These are phyloP conservation scores for Neolecta irregularis DNA, from an alignment of 1,139 yeast genomes.

Conservation along the genomic window DNA sequence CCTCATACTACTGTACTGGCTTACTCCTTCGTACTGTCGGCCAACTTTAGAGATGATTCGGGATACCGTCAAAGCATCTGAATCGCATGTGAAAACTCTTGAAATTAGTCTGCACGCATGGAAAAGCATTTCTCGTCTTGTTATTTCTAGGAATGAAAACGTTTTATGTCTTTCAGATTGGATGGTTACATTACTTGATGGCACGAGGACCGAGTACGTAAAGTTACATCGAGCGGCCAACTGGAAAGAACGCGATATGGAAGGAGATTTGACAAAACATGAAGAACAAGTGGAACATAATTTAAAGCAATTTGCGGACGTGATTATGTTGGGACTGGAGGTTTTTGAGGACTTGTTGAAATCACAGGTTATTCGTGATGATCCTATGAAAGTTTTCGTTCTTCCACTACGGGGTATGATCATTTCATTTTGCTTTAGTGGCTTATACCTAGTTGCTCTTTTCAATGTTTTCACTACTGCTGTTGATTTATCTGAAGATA, in stretches of 20 bases:
- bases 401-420: constrained; percentile 1
- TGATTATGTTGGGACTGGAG: not conserved
- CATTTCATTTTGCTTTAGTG: not conserved
- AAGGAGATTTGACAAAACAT: not conserved
- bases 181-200: not conserved
- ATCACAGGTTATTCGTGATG: not conserved
- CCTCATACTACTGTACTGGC: constrained; percentile 17
- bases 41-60: constrained; percentile 17
- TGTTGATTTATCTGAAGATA: constrained; percentile 1
- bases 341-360: not conserved
- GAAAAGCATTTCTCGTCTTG: constrained; percentile 14
- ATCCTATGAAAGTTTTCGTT: not conserved
- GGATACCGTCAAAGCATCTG: constrained; percentile 16
- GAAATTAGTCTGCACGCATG: constrained; percentile 18
- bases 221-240: constrained; percentile 1
- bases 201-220: constrained; percentile 2
- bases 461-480: not conserved
- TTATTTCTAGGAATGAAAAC: constrained; percentile 2
- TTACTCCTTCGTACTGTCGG: constrained; percentile 14
- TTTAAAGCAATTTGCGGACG: constrained; percentile 3
- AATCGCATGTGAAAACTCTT: constrained; percentile 17
- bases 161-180: constrained; percentile 1
- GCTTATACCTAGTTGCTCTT: not conserved
- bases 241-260: not conserved
- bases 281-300: constrained; percentile 1